phyloP scores from a whole-genome alignment of 2,329 filamentous ascomycete species.

The Pseudogymnoascus sp. region DNA sequence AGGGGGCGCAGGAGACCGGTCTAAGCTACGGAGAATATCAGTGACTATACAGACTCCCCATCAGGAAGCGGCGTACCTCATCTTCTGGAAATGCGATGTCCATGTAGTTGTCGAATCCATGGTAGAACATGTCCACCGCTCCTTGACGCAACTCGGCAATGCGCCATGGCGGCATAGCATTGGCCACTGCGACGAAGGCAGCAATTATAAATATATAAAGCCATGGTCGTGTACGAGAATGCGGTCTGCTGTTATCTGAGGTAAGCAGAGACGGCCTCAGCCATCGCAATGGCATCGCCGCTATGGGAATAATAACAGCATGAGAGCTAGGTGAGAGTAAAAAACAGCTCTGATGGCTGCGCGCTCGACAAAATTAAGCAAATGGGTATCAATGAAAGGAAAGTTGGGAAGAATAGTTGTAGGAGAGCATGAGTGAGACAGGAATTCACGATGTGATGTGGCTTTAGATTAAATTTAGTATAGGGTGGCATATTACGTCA shows the following conservation, averaged over 20 bases:
- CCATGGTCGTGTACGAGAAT: slow-evolving; percentile 21
- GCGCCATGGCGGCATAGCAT: slow-evolving; percentile 45
- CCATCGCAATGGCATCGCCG: slow-evolving; percentile 31
- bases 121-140: slow-evolving; percentile 80
- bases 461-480: not conserved
- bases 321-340: not conserved
- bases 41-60: not conserved
- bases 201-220: slow-evolving; percentile 19
- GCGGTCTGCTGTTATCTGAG: slow-evolving; percentile 18
- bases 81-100: slow-evolving; percentile 89
- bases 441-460: not conserved
- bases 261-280: slow-evolving; percentile 21
- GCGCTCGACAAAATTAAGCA: not conserved
- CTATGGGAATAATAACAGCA: slow-evolving; percentile 5
- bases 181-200: slow-evolving; percentile 22
- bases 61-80: slow-evolving; percentile 47
- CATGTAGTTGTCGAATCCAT: slow-evolving; percentile 96
- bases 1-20: slow-evolving; percentile 72
- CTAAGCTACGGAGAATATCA: slow-evolving; percentile 48
- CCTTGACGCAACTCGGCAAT: slow-evolving; percentile 49
- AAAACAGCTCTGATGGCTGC: not conserved
- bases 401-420: not conserved
- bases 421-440: not conserved
- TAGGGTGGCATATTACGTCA: slow-evolving; percentile 8
- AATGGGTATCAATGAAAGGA: slow-evolving; percentile 9